Evolutionary conservation across 345 rosid species (phyloP), one percentile per base, ranked within the genome.

Genomic region (Gossypium mustelinum): DNA sequence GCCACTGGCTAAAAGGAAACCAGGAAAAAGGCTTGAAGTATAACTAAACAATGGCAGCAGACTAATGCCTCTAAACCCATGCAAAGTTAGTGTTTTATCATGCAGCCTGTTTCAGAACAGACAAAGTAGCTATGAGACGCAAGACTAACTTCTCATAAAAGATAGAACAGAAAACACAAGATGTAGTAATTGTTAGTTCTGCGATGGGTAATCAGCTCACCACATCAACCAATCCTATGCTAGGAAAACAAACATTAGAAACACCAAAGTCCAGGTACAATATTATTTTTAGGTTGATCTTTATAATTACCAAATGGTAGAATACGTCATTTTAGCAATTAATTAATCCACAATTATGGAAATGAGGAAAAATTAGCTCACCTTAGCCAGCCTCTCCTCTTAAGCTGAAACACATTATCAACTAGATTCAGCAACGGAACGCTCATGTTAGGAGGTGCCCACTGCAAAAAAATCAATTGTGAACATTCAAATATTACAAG

Each of bases 321-420:
- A 69, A 14, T 8, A 50, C 2, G 16, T 11, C 22, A 27, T 4
- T 25, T 56, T 76, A 67, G 66, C 56, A 73, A 29, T 52, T 59
- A 44, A 68, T 54, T 7, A 73, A 18, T 11, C 39, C 34, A 43
- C 34, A 24, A 44, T 11, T 43, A 62, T 51, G 12, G 11, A 43
- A 63, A 75, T 17, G 11, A 29, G 14, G 41, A 70, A 70, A 56
- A 56, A 70, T 71, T 50, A 68, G 14, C 88, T 82, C 81, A 96
- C 99, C 98, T 89, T 79, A 92, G 79, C 99, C 99, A 96, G 62
- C 98, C 99, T 86, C 98, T 88, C 84, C 97, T 90, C 62, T 93
- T 93, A 13, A 96, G 94, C 81, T 92, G 98, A 88, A 96, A 96
- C 70, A 93, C 89, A 79, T 93, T 96, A 80, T 96, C 99, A 59